Evolutionary conservation across 2,329 filamentous ascomycete species (phyloP), one percentile per base, ranked within the genome.

Genomic region (Lachnellula cervina): DNA sequence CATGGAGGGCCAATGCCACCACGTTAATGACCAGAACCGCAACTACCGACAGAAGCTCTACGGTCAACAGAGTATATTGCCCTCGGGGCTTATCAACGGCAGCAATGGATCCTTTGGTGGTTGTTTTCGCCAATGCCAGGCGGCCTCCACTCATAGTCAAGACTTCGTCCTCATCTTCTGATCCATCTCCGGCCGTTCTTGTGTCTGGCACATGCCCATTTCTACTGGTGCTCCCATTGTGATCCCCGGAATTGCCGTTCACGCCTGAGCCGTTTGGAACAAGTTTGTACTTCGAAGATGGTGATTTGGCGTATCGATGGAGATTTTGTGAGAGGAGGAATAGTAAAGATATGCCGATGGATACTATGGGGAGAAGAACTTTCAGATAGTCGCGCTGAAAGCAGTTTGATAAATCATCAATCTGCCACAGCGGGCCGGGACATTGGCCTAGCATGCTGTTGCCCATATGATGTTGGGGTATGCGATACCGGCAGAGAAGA

Each of bases 11-110:
- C 52, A 94, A 76, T 8, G 84, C 81, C 9, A 83, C 73, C 17
- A 86, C 72, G 64, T 90, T 90, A 57, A 92, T 74, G 2, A 76
- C 83, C 54, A 97, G 72, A 62, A 94, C 79, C 13, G 81, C 89
- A 52, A 86, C 70, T 35, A 97, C 80, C 28, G 88, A 87, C 9
- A 90, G 70, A 65, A 89, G 83, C 74, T 99, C 94, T 8, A 93
- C 64, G 1, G 86, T 66, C 5, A 93, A 81, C 13, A 90, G 78
- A 8, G 86, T 72, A 42, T 86, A 74, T 73, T 96, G 87, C 44
- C 82, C 90, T 8, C 81, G 78, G 1, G 94, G 94, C 45, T 81
- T 86, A 71, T 94, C 86, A 56, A 92, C 77, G 58, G 89, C 84
- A 48, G 92, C 81, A 49, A 86, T 75, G 23, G 83, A 86, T 46